phyloP scores from a whole-genome alignment of 1,284 basidiomycete genomes.

The Phellopilus nigrolimitatus region DNA sequence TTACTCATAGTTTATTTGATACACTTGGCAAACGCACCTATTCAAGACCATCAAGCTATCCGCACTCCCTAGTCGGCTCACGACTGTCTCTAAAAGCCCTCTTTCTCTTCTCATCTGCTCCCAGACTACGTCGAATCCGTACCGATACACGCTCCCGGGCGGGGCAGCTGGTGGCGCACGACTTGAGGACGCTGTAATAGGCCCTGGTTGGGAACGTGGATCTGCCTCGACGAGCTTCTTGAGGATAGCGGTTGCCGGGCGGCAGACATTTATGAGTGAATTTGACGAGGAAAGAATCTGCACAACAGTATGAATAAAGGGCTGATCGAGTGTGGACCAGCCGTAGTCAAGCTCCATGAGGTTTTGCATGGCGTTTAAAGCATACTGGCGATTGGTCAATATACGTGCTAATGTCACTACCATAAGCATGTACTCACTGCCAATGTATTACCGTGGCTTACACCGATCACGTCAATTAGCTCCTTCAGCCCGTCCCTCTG shows the following conservation, averaged over 20 bases:
- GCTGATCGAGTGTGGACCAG: constrained; percentile 67
- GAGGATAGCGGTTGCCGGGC: constrained; percentile 93
- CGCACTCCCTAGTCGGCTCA: constrained; percentile 72
- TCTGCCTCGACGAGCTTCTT: constrained; percentile 85
- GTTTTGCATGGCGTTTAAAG: constrained; percentile 80
- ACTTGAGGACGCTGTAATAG: constrained; percentile 56
- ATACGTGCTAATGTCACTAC: neutral
- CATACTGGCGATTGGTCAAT: constrained; percentile 51
- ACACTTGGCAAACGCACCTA: constrained; percentile 47
- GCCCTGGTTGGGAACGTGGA: constrained; percentile 57
- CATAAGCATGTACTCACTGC: constrained; percentile 48
- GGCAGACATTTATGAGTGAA: constrained; percentile 87
- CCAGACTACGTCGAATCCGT: constrained; percentile 82
- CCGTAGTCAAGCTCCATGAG: constrained; percentile 81
- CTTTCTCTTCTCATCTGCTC: constrained; percentile 70
- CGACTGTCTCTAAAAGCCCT: constrained; percentile 69
- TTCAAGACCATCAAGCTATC: constrained; percentile 83
- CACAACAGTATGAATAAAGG: constrained; percentile 77
- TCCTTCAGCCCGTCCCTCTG: constrained; percentile 70
- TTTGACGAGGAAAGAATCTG: constrained; percentile 73
- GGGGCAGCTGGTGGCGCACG: constrained; percentile 44
- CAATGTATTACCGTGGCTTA: constrained; percentile 77
- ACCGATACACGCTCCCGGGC: constrained; percentile 68
- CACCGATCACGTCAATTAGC: constrained; percentile 70
- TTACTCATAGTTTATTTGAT: constrained; percentile 10